These are phyloP conservation scores for Colletotrichum limetticola DNA, from an alignment of 2,329 filamentous ascomycete genomes.

Conservation along the genomic window DNA sequence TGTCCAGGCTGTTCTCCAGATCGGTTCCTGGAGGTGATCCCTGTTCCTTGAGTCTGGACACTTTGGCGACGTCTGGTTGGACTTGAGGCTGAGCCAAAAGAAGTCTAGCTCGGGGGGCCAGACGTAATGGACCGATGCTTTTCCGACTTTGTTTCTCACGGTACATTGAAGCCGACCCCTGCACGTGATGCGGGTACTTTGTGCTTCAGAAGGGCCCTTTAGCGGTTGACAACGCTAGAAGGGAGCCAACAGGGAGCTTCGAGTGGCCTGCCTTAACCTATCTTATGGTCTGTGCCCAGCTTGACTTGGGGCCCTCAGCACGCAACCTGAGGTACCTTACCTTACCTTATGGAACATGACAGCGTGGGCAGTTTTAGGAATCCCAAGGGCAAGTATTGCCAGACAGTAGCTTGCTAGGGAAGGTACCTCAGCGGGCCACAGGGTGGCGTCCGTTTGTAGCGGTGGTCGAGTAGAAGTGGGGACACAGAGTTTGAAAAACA, in stretches of 20 bases:
- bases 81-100: constrained; percentile 32
- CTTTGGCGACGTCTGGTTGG: constrained; percentile 35
- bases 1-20: constrained; percentile 36
- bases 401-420: neutral
- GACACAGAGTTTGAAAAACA: constrained; percentile 37
- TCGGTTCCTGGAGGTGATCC: constrained; percentile 29
- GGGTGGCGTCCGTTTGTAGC: constrained; percentile 32
- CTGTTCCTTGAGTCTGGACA: constrained; percentile 37
- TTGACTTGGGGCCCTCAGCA: constrained; percentile 5
- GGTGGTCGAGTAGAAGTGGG: constrained; percentile 32
- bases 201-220: constrained; percentile 24
- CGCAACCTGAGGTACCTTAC: neutral
- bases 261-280: constrained; percentile 2
- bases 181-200: constrained; percentile 33
- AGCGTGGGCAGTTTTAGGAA: neutral
- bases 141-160: constrained; percentile 5
- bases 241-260: neutral
- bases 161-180: neutral
- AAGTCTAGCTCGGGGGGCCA: constrained; percentile 19
- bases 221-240: constrained; percentile 21
- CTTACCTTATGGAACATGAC: neutral
- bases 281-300: constrained; percentile 1
- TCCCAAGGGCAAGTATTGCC: neutral
- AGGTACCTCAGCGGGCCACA: constrained; percentile 25
- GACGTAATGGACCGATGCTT: constrained; percentile 25